Percentiles rank a stretch among this genome's conserved stretches.
These are phyloP conservation scores for Periconia sp. DNA, from an alignment of 2,329 filamentous ascomycete genomes.

Conservation along the genomic window DNA sequence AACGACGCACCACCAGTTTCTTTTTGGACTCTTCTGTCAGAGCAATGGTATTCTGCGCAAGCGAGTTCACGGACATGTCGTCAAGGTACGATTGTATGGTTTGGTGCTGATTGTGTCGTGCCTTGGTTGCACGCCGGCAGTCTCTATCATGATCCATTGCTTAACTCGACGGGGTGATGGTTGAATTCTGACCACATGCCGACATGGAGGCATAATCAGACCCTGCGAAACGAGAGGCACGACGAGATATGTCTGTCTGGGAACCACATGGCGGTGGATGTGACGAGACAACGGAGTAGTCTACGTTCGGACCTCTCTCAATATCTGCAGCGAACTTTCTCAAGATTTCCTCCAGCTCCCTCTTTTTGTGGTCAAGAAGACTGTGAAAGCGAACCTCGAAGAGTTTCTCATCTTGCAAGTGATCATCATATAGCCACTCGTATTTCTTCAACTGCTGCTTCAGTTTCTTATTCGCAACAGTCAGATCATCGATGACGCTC, in stretches of 20 bases:
- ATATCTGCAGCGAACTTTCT: conserved; percentile 69
- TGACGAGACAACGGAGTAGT: conserved; percentile 31
- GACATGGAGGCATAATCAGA: conserved; percentile 66
- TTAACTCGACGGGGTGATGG: conserved; percentile 32
- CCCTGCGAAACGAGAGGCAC: conserved; percentile 52
- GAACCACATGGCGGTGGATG: conserved; percentile 53
- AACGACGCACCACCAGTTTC: conserved; percentile 71
- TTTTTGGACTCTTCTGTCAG: conserved; percentile 76
- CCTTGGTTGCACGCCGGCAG: conserved; percentile 28
- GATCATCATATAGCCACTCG: conserved; percentile 66
- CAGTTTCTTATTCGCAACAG: conserved; percentile 77
- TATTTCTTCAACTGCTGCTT: conserved; percentile 73
- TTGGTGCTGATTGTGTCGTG: conserved; percentile 36
- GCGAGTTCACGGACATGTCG: conserved; percentile 70
- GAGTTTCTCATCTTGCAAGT: conserved; percentile 72
- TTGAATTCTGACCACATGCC: conserved; percentile 48
- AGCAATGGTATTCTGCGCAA: conserved; percentile 58
- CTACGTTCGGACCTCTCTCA: conserved; percentile 44
- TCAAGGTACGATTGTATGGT: conserved; percentile 71
- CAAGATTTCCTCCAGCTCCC: conserved; percentile 73
- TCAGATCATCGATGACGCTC: conserved; percentile 84
- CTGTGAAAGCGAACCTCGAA: conserved; percentile 83
- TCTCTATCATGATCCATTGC: conserved; percentile 29
- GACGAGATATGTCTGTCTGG: conserved; percentile 63
- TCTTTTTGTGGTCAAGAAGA: conserved; percentile 70